A percentile compares a stretch with the other conserved stretches of the same genome.
These are phyloP conservation scores for Termitomyces sp. DNA, from an alignment of 768 basidiomycete genomes.

Conservation along the genomic window DNA sequence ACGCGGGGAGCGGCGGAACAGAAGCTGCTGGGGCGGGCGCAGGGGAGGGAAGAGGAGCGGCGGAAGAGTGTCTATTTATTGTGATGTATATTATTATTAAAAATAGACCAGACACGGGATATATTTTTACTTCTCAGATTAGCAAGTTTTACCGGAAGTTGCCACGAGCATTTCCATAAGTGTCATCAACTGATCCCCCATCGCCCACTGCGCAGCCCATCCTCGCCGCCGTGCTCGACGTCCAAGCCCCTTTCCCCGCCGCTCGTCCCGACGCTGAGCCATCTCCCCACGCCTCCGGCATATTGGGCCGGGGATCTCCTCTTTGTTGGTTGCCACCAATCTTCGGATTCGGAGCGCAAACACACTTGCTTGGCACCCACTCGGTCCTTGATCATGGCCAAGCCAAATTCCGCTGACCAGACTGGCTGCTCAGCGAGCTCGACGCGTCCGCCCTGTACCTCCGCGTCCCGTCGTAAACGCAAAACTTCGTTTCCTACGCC, in stretches of 20 bases:
- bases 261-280: conserved; percentile 16
- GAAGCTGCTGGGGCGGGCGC: conserved; percentile 31
- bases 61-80: conserved; percentile 31
- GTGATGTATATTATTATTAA: conserved; percentile 3
- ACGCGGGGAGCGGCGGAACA: conserved; percentile 28
- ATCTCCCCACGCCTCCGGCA: background rate
- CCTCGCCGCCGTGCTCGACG: conserved; percentile 12
- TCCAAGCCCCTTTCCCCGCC: conserved; percentile 16
- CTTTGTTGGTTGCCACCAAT: background rate
- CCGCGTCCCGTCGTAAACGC: conserved; percentile 9
- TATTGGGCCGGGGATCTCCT: background rate
- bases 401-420: conserved; percentile 37
- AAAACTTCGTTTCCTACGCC: conserved; percentile 26
- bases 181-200: conserved; percentile 6
- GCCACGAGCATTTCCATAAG: conserved; percentile 2
- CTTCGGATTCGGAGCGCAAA: conserved; percentile 12
- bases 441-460: conserved; percentile 2
- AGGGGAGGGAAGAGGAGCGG: conserved; percentile 49
- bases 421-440: conserved; percentile 18
- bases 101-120: background rate
- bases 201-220: conserved; percentile 11
- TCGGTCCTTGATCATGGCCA: conserved; percentile 38
- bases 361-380: conserved; percentile 36
- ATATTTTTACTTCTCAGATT: conserved; percentile 12
- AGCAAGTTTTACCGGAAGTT: conserved; percentile 18